phyloP scores from a whole-genome alignment of 2,329 filamentous ascomycete genomes.

The Ophiosphaerella korrae region DNA sequence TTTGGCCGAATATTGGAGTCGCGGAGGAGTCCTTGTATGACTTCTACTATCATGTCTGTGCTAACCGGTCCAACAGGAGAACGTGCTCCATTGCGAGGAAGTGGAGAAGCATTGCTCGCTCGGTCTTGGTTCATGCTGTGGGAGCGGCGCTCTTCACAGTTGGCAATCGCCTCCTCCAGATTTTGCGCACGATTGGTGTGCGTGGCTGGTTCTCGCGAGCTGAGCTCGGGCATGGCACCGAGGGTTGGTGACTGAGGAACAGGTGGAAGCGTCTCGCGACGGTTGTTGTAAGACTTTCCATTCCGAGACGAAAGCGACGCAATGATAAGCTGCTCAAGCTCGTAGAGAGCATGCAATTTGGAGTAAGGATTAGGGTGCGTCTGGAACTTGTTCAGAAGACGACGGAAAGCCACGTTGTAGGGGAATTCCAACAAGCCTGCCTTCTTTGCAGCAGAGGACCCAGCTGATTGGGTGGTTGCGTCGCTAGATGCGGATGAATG shows the following conservation, averaged over 20 bases:
- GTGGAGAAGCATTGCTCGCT: constrained; percentile 45
- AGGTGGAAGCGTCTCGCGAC: constrained; percentile 47
- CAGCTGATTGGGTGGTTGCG: constrained; percentile 49
- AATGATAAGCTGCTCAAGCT: constrained; percentile 81
- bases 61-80: constrained; percentile 47
- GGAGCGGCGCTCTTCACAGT: constrained; percentile 70
- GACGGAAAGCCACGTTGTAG: constrained; percentile 78
- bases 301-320: constrained; percentile 70
- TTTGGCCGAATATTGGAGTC: constrained; percentile 52
- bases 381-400: constrained; percentile 82
- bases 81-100: constrained; percentile 40
- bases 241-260: constrained; percentile 53
- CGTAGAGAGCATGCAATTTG: constrained; percentile 82
- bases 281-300: constrained; percentile 50
- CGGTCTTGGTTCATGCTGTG: constrained; percentile 56
- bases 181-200: constrained; percentile 51
- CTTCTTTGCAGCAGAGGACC: constrained; percentile 50
- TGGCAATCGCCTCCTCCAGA: constrained; percentile 71
- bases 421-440: constrained; percentile 67
- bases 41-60: constrained; percentile 52
- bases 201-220: constrained; percentile 51
- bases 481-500: constrained; percentile 54
- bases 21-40: constrained; percentile 52
- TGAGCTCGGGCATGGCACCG: constrained; percentile 51
- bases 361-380: constrained; percentile 85